Conservation (phyloP, 2,329 filamentous ascomycete genomes). For the Madurella fahalii region DNA sequence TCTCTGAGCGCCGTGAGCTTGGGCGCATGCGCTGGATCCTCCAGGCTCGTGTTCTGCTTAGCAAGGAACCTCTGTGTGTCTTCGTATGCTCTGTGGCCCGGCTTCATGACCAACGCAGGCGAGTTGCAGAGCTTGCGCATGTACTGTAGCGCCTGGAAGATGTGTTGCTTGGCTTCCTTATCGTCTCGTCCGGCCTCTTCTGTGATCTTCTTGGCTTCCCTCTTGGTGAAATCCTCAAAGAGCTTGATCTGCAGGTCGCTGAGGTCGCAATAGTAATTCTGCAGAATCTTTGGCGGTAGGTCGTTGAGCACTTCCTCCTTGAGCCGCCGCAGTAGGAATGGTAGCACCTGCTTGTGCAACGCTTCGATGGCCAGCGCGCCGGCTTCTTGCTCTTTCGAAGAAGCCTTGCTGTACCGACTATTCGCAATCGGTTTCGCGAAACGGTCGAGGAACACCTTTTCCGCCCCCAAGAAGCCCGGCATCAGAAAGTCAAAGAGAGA, state of each 20-base stretch:
- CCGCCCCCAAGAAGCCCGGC: constrained; percentile 93
- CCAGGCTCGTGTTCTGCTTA: constrained; percentile 74
- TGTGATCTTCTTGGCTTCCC: constrained; percentile 82
- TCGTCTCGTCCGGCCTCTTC: constrained; percentile 80
- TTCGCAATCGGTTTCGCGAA: constrained; percentile 95
- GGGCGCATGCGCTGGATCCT: constrained; percentile 83
- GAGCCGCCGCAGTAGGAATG: constrained; percentile 89
- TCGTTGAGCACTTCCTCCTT: constrained; percentile 98
- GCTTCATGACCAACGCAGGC: constrained; percentile 92
- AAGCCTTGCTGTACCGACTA: constrained; percentile 92
- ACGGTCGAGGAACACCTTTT: constrained; percentile 90
- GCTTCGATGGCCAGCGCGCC: constrained; percentile 95
- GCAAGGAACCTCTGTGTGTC: constrained; percentile 77
- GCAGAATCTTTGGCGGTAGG: constrained; percentile 93
- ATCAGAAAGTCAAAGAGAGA: constrained; percentile 98
- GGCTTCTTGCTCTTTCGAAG: constrained; percentile 96
- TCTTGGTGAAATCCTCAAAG: constrained; percentile 94
- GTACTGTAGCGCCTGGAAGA: constrained; percentile 98
- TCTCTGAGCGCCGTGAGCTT: constrained; percentile 89
- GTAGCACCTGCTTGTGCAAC: constrained; percentile 96
- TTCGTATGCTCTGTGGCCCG: constrained; percentile 84
- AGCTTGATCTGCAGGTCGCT: constrained; percentile 91
- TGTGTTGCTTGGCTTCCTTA: constrained; percentile 94
- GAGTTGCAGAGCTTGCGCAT: constrained; percentile 99
- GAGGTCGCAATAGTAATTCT: constrained; percentile 98